Percentiles rank a stretch among this genome's conserved stretches.
Conservation (phyloP, 129 eudicot species). For the Glebionis coronaria region DNA sequence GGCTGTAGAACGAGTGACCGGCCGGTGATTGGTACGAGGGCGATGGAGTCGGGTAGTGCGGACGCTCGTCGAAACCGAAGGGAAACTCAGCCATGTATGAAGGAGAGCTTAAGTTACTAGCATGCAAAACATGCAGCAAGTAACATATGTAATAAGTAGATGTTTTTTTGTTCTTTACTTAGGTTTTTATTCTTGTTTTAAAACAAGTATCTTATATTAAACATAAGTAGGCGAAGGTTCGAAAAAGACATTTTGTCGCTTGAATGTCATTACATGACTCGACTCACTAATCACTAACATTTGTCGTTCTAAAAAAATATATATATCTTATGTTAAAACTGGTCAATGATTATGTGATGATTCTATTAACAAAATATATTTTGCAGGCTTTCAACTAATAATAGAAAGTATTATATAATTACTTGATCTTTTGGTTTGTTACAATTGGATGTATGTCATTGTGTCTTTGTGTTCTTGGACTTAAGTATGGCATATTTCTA, state of each 20-base stretch:
- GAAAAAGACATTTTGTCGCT: too few species aligned
- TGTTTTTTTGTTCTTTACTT: slow-evolving; percentile 27
- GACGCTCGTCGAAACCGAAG: slow-evolving; percentile 29
- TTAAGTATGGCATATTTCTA: slow-evolving; percentile 5
- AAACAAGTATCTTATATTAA: slow-evolving; percentile 1
- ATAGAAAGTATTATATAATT: background rate
- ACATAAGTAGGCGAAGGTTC: too few species aligned
- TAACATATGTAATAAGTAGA: background rate
- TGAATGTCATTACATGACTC: too few species aligned
- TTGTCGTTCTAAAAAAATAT: too few species aligned
- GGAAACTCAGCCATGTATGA: slow-evolving; percentile 46
- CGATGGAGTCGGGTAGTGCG: slow-evolving; percentile 35
- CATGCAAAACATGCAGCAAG: slow-evolving; percentile 23
- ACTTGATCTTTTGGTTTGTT: slow-evolving; percentile 16
- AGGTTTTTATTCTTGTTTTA: slow-evolving; percentile 14
- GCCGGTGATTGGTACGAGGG: slow-evolving; percentile 30
- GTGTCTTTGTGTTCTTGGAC: slow-evolving; percentile 25
- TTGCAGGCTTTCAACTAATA: slow-evolving; percentile 26
- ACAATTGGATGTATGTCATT: slow-evolving; percentile 11
- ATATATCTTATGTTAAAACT: slow-evolving; percentile 11
- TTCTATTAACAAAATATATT: background rate
- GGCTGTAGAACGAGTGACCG: slow-evolving; percentile 43
- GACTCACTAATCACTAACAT: too few species aligned
- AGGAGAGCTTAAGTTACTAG: background rate
- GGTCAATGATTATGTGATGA: slow-evolving; percentile 16